Base-by-base conservation (phyloP, 495 filamentous ascomycete genomes). In the Lophiotrema nucula region DNA sequence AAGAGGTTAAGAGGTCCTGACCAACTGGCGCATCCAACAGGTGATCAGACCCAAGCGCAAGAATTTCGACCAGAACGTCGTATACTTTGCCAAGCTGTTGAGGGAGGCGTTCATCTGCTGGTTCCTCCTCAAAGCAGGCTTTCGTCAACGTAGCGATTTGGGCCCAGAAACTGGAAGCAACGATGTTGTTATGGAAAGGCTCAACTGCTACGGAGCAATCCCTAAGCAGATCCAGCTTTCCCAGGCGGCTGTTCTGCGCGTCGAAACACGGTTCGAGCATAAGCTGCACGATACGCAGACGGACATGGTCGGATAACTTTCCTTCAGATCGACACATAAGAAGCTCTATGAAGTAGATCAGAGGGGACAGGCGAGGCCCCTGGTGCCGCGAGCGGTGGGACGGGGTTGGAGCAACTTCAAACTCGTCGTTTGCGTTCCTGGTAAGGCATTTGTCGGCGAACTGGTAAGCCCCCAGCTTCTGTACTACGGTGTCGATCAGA, bases 381-480 rank as follows among this genome's bases (percentile, higher is more conserved):
- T 64, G 55, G 31, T 66, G 67, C 4, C 64, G 48, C 21, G 62
- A 56, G 21, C 69, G 58, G 39, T 74, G 62, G 6, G 71, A 74
- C 16, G 71, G 71, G 4, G 71, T 71, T 18, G 67, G 54, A 15
- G 68, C 69, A 23, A 62, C 68, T 38, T 72, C 63, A 38, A 73
- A 62, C 18, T 62, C 58, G 21, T 67, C 50, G 4, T 62, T 18
- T 16, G 31, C 28, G 21, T 66, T 67, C 10, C 48, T 38, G 0
- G 61, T 56, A 6, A 87, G 74, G 38, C 86, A 77, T 62, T 87
- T 91, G 60, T 96, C 90, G 0, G 87, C 88, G 66, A 97, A 95
- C 1, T 87, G 80, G 12, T 88, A 77, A 4, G 80, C 71, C 2
- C 91, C 92, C 12, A 96, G 73, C 0, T 80, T 81, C 10, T 76